These are phyloP conservation scores for Russula foetens DNA, from an alignment of 768 basidiomycete genomes.

Conservation along the genomic window DNA sequence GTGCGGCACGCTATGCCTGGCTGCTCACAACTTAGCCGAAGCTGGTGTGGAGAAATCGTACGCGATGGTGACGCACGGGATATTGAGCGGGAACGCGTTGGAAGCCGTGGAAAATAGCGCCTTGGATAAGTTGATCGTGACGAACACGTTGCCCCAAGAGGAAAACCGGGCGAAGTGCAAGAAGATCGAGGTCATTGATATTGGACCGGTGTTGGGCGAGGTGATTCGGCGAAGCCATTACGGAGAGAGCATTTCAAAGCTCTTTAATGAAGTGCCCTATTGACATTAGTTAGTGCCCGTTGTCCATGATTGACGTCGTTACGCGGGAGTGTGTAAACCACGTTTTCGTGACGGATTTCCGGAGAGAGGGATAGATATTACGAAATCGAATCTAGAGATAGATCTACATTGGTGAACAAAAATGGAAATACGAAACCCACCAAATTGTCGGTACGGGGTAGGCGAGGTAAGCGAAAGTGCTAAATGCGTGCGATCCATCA, in stretches of 20 bases:
- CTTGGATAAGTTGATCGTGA: constrained; percentile 93
- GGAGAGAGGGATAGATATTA: neutral
- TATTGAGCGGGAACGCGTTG: constrained; percentile 86
- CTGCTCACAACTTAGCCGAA: constrained; percentile 81
- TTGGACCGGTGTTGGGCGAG: constrained; percentile 92
- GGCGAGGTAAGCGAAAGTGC: neutral
- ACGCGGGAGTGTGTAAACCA: neutral
- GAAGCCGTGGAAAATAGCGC: constrained; percentile 60
- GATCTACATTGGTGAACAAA: neutral
- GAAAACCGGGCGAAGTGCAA: constrained; percentile 61
- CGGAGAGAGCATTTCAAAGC: constrained; percentile 87
- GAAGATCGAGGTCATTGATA: constrained; percentile 91
- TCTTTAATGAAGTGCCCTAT: constrained; percentile 87
- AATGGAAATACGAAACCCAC: neutral
- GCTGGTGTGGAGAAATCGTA: constrained; percentile 81
- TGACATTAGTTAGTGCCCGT: constrained; percentile 30
- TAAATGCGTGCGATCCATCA: constrained; percentile 8
- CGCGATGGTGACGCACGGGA: constrained; percentile 95
- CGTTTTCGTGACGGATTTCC: neutral
- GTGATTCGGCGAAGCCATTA: constrained; percentile 94
- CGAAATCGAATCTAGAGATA: neutral
- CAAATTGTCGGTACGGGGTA: neutral
- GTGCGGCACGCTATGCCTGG: constrained; percentile 88
- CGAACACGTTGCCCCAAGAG: constrained; percentile 92
- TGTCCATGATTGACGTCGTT: neutral